Evolutionary conservation across 805 yeast species (phyloP).

Genomic region (Candida suzukii): DNA sequence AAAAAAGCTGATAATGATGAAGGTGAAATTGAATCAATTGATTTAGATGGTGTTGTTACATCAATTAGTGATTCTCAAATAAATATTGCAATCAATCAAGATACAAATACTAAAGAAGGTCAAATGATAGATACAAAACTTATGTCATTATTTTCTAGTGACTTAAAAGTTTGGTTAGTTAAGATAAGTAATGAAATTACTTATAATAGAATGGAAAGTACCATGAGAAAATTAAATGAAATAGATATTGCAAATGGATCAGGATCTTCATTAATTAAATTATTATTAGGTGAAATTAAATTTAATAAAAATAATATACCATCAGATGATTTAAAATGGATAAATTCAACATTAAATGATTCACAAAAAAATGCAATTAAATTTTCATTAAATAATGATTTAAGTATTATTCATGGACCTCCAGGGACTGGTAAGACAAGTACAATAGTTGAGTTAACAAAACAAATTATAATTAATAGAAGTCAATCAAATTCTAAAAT

Average conservation of each 20-base stretch:
- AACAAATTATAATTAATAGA: slow-evolving; percentile 45
- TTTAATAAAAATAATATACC: slow-evolving; percentile 23
- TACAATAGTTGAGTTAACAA: slow-evolving; percentile 73
- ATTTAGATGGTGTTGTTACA: slow-evolving; percentile 60
- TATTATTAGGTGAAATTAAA: slow-evolving; percentile 37
- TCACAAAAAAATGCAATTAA: slow-evolving; percentile 72
- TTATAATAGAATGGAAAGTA: slow-evolving; percentile 70
- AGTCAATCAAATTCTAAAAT: slow-evolving; percentile 33
- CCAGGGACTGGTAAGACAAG: slow-evolving; percentile 85
- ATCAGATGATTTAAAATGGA: slow-evolving; percentile 21
- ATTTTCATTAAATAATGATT: slow-evolving; percentile 53
- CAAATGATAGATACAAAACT: slow-evolving; percentile 42
- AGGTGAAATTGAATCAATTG: slow-evolving; percentile 15
- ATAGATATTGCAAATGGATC: slow-evolving; percentile 24
- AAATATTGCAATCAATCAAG: slow-evolving; percentile 55
- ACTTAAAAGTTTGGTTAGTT: slow-evolving; percentile 56
- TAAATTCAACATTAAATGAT: slow-evolving; percentile 43
- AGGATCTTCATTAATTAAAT: slow-evolving; percentile 33
- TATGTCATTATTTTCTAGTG: slow-evolving; percentile 35
- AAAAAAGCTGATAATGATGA: slow-evolving; percentile 19
- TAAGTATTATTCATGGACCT: slow-evolving; percentile 66
- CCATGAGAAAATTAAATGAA: slow-evolving; percentile 60
- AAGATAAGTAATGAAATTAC: slow-evolving; percentile 64
- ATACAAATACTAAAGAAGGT: slow-evolving; percentile 17
- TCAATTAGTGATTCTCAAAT: slow-evolving; percentile 39